phyloP scores from a whole-genome alignment of 768 basidiomycete species.

The Terana coerulea region DNA sequence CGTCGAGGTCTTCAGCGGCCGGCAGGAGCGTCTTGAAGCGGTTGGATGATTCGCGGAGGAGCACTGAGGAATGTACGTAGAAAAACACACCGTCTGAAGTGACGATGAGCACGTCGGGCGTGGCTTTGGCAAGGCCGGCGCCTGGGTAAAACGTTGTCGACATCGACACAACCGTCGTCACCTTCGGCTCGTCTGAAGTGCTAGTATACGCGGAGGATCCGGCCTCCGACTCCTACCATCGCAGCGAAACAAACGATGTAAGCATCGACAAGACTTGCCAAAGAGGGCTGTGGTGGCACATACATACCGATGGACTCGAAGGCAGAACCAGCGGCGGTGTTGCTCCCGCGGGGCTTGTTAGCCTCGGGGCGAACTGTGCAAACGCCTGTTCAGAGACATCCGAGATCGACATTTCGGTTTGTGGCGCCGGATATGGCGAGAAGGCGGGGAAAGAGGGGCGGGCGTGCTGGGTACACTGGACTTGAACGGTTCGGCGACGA shows the following conservation, averaged over 20 bases:
- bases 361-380: too few relatives aligned
- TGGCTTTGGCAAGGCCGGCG: slow-evolving; percentile 48
- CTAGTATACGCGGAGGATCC: background rate
- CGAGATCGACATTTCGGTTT: too few relatives aligned
- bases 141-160: slow-evolving; percentile 82
- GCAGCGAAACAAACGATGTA: too few relatives aligned
- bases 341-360: too few relatives aligned
- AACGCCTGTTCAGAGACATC: too few relatives aligned
- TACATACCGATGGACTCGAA: too few relatives aligned
- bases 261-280: too few relatives aligned
- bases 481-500: slow-evolving; percentile 19
- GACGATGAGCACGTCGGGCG: slow-evolving; percentile 62
- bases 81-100: slow-evolving; percentile 81
- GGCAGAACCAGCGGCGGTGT: too few relatives aligned
- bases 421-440: too few relatives aligned
- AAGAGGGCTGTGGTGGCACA: too few relatives aligned
- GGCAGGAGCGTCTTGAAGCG: slow-evolving; percentile 59
- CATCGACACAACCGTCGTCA: slow-evolving; percentile 56
- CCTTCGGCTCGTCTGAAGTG: slow-evolving; percentile 12
- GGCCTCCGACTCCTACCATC: too few relatives aligned
- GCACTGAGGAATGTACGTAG: slow-evolving; percentile 63
- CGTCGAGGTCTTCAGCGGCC: slow-evolving; percentile 27
- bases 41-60: slow-evolving; percentile 61
- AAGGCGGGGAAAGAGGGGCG: background rate
- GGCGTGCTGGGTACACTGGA: slow-evolving; percentile 12